phyloP scores from a whole-genome alignment of 805 yeast species.

The Cyberlindnera mrakii region DNA sequence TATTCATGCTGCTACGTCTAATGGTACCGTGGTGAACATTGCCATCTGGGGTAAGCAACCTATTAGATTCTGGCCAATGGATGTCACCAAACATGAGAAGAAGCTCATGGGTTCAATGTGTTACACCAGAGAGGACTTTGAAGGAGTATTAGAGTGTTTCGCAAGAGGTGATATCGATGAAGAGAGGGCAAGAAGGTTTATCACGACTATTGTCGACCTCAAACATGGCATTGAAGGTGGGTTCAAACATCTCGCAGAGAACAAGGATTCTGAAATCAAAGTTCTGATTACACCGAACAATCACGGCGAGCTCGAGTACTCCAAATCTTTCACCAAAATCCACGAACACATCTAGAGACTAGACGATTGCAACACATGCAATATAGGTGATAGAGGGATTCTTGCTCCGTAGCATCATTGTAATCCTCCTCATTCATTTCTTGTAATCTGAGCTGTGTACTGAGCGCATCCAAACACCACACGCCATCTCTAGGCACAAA shows the following conservation, averaged over 20 bases:
- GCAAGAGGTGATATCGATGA: constrained; percentile 38
- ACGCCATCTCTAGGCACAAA: not conserved
- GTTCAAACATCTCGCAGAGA: constrained; percentile 40
- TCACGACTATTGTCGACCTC: constrained; percentile 47
- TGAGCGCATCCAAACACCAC: not conserved
- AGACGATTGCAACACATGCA: not conserved
- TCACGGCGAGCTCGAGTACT: constrained; percentile 27
- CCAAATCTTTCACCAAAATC: constrained; percentile 12
- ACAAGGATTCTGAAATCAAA: constrained; percentile 52
- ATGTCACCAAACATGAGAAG: constrained; percentile 49
- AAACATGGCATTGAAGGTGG: constrained; percentile 51
- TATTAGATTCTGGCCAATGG: constrained; percentile 47
- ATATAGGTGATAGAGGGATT: too few species aligned
- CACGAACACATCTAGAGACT: constrained; percentile 2
- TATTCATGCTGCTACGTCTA: constrained; percentile 40
- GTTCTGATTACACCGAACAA: constrained; percentile 45
- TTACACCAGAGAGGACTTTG: constrained; percentile 50
- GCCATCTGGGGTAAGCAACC: constrained; percentile 59
- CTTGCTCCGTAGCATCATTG: too few species aligned
- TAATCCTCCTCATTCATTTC: too few species aligned
- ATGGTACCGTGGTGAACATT: constrained; percentile 56
- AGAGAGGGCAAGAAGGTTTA: constrained; percentile 38
- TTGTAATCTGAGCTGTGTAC: too few species aligned
- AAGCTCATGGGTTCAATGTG: constrained; percentile 56
- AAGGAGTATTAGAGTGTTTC: constrained; percentile 47